Percentiles rank a stretch among this genome's conserved stretches.
phyloP scores from a whole-genome alignment of 1,284 basidiomycete genomes.

The Coniferiporia sulphurascens region DNA sequence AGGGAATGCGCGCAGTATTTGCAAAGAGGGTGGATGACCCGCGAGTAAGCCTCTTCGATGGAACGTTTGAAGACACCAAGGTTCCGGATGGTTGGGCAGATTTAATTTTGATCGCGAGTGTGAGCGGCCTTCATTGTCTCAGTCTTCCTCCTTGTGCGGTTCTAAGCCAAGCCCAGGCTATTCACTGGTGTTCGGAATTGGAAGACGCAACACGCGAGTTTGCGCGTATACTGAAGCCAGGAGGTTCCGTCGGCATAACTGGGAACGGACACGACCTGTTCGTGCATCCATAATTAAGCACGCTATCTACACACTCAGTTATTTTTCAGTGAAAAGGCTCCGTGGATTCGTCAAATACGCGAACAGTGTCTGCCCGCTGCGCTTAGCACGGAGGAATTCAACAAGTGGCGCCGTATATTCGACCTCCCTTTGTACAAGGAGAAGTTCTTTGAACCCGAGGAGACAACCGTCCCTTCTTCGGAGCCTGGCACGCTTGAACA shows the following conservation, averaged over 20 bases:
- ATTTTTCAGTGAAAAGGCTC: background rate
- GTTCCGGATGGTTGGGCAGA: constrained; percentile 67
- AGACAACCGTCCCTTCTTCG: background rate
- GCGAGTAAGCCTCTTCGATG: constrained; percentile 48
- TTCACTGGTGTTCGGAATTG: constrained; percentile 78
- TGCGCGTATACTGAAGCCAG: constrained; percentile 62
- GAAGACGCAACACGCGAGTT: constrained; percentile 61
- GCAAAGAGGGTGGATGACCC: constrained; percentile 44
- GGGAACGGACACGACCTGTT: constrained; percentile 47
- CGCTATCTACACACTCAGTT: background rate
- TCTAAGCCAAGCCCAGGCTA: constrained; percentile 45
- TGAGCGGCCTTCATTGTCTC: constrained; percentile 24
- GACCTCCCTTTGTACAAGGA: background rate
- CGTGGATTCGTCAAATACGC: background rate
- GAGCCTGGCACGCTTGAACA: background rate
- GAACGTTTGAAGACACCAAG: constrained; percentile 58
- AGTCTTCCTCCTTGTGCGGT: background rate
- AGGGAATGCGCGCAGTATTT: constrained; percentile 65
- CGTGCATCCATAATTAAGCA: background rate
- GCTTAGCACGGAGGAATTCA: background rate
- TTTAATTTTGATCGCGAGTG: constrained; percentile 72
- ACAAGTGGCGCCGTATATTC: background rate
- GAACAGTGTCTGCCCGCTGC: background rate
- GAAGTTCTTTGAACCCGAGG: background rate
- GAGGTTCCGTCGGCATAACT: constrained; percentile 56